phyloP scores from a whole-genome alignment of 805 yeast genomes.

The Cyberlindnera bimundalis region DNA sequence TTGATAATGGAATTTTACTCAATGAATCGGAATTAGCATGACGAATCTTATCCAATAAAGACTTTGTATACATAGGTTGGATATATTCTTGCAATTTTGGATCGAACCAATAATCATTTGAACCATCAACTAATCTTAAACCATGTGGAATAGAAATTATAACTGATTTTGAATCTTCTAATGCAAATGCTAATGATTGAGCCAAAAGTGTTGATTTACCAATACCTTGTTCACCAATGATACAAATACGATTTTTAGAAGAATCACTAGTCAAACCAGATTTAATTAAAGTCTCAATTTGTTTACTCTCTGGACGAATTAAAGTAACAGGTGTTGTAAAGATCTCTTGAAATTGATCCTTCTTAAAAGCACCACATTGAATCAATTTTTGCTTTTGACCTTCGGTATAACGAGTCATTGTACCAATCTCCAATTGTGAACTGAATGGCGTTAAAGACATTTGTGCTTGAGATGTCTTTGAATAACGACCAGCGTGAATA shows the following conservation, averaged over 20 bases:
- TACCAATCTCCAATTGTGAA: constrained; percentile 18
- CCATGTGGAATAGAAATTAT: constrained; percentile 66
- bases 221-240: constrained; percentile 70
- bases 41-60: constrained; percentile 50
- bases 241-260: constrained; percentile 45
- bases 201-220: constrained; percentile 76
- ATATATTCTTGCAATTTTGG: constrained; percentile 46
- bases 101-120: constrained; percentile 62
- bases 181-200: constrained; percentile 62
- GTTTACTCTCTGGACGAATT: constrained; percentile 45
- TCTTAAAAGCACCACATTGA: constrained; percentile 61
- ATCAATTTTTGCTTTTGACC: constrained; percentile 40
- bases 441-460: background rate
- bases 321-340: constrained; percentile 59
- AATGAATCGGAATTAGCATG: constrained; percentile 43
- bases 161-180: constrained; percentile 38
- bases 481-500: constrained; percentile 27
- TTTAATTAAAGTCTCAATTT: constrained; percentile 38
- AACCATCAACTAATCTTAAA: constrained; percentile 62
- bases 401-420: constrained; percentile 39
- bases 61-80: constrained; percentile 75
- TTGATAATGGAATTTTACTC: constrained; percentile 31
- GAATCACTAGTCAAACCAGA: constrained; percentile 31
- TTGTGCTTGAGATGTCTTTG: constrained; percentile 16
- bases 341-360: constrained; percentile 65